Percentiles rank a stretch among this genome's conserved stretches.
phyloP scores from a whole-genome alignment of 1,284 basidiomycete genomes.

The Phellopilus nigrolimitatus region DNA sequence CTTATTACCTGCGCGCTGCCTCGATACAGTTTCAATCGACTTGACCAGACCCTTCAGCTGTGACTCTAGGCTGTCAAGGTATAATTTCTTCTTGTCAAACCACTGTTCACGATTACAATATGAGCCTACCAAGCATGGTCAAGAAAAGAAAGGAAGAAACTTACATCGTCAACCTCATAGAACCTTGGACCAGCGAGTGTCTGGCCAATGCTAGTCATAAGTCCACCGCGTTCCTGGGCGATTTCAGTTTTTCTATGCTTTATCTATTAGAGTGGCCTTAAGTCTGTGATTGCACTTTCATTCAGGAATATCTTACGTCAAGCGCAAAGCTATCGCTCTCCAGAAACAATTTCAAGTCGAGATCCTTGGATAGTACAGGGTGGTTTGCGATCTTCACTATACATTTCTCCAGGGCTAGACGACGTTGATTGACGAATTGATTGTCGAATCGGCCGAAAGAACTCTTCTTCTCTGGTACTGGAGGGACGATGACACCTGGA shows the following conservation, averaged over 20 bases:
- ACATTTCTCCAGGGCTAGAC: constrained; percentile 83
- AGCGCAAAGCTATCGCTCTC: constrained; percentile 82
- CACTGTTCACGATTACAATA: constrained; percentile 46
- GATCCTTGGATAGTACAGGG: constrained; percentile 78
- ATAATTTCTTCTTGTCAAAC: constrained; percentile 86
- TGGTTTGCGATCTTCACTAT: constrained; percentile 87
- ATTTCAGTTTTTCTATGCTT: constrained; percentile 80
- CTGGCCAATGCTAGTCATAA: constrained; percentile 78
- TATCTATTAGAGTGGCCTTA: constrained; percentile 46
- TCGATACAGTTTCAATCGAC: constrained; percentile 78
- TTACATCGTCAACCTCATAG: constrained; percentile 87
- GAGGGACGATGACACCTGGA: constrained; percentile 95
- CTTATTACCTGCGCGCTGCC: constrained; percentile 72
- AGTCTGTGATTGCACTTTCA: not conserved
- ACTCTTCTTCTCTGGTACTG: constrained; percentile 96
- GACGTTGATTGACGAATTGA: constrained; percentile 81
- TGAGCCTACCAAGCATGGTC: constrained; percentile 10
- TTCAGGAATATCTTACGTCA: constrained; percentile 50
- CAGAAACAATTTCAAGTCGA: constrained; percentile 83
- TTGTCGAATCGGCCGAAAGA: constrained; percentile 87
- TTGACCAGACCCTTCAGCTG: constrained; percentile 85
- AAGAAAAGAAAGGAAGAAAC: constrained; percentile 17
- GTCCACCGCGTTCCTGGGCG: constrained; percentile 68
- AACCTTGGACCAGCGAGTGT: constrained; percentile 80
- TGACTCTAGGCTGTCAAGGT: constrained; percentile 86